Evolutionary conservation across 192 early-diverging fungal genomes (phyloP).

Genomic region (Dimargaris cristalligena): DNA sequence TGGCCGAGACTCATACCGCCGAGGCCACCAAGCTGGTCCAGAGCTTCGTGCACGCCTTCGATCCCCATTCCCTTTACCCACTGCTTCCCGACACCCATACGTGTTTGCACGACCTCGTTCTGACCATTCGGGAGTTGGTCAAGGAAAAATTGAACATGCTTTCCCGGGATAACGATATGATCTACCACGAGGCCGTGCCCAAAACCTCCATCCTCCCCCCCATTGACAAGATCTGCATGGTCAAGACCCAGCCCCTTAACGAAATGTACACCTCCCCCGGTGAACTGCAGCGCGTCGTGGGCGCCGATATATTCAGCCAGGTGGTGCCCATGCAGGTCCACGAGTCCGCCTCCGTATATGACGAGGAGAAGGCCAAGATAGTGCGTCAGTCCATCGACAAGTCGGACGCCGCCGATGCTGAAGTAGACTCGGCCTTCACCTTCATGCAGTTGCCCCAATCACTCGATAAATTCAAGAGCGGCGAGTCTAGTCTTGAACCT

Average conservation of each 20-base stretch:
- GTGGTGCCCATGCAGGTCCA: slow-evolving; percentile 89
- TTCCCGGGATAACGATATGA: slow-evolving; percentile 85
- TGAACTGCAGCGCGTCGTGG: slow-evolving; percentile 74
- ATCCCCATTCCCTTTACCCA: slow-evolving; percentile 35
- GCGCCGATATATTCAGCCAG: slow-evolving; percentile 70
- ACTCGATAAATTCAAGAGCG: slow-evolving; percentile 59
- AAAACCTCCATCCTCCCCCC: slow-evolving; percentile 57
- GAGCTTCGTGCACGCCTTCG: slow-evolving; percentile 40
- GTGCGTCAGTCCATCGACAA: slow-evolving; percentile 62
- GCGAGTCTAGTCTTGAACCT: slow-evolving; percentile 20
- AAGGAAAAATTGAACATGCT: slow-evolving; percentile 51
- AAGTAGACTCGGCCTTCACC: slow-evolving; percentile 63
- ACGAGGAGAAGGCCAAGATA: slow-evolving; percentile 90
- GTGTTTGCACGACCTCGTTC: slow-evolving; percentile 57
- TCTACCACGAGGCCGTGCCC: slow-evolving; percentile 82
- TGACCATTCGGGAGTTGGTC: slow-evolving; percentile 41
- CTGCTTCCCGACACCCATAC: slow-evolving; percentile 45
- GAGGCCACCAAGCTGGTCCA: slow-evolving; percentile 68
- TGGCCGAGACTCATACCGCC: slow-evolving; percentile 68
- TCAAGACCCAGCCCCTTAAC: slow-evolving; percentile 57
- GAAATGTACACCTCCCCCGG: slow-evolving; percentile 48
- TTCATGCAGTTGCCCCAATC: slow-evolving; percentile 73
- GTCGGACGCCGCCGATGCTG: slow-evolving; percentile 66
- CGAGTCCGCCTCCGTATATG: slow-evolving; percentile 83
- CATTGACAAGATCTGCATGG: slow-evolving; percentile 73